Percentiles rank a stretch among this genome's conserved stretches.
These are phyloP conservation scores for Cladosporium sp. DNA, from an alignment of 2,329 filamentous ascomycete genomes.

Conservation along the genomic window DNA sequence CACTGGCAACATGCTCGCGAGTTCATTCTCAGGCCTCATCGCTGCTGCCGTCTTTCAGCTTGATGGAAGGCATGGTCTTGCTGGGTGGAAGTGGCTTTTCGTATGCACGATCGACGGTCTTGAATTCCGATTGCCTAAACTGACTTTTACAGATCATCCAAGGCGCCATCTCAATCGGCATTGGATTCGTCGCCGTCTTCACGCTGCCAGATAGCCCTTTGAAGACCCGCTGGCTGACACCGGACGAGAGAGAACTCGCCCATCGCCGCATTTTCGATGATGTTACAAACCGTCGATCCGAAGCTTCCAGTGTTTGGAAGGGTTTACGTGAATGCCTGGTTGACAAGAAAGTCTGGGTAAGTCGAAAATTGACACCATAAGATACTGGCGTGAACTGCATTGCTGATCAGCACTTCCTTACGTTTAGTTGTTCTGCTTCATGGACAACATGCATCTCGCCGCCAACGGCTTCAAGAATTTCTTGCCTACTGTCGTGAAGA, in stretches of 20 bases:
- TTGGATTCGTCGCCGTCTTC: constrained; percentile 56
- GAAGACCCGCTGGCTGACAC: constrained; percentile 39
- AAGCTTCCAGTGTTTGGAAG: constrained; percentile 36
- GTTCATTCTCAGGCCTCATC: constrained; percentile 5
- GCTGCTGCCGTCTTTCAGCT: constrained; percentile 4
- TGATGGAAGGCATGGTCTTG: neutral
- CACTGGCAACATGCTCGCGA: constrained; percentile 7
- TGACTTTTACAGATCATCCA: constrained; percentile 14
- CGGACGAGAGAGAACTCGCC: constrained; percentile 35
- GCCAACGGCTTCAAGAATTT: constrained; percentile 12
- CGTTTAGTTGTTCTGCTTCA: neutral
- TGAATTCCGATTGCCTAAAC: no score
- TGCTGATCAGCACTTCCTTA: neutral
- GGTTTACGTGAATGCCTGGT: neutral
- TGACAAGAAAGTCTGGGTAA: neutral
- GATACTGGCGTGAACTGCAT: neutral
- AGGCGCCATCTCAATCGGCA: constrained; percentile 47
- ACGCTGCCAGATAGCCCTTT: constrained; percentile 64
- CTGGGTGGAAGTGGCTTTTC: constrained; percentile 11
- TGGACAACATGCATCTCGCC: constrained; percentile 6
- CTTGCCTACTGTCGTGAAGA: constrained; percentile 16
- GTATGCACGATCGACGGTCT: neutral
- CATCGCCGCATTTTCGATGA: constrained; percentile 30
- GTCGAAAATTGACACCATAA: neutral
- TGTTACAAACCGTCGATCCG: constrained; percentile 44